Percentiles rank a stretch among this genome's conserved stretches.
Evolutionary conservation across 2,329 filamentous ascomycete genomes (phyloP).

Genomic region (Aaosphaeria pasadenensis): DNA sequence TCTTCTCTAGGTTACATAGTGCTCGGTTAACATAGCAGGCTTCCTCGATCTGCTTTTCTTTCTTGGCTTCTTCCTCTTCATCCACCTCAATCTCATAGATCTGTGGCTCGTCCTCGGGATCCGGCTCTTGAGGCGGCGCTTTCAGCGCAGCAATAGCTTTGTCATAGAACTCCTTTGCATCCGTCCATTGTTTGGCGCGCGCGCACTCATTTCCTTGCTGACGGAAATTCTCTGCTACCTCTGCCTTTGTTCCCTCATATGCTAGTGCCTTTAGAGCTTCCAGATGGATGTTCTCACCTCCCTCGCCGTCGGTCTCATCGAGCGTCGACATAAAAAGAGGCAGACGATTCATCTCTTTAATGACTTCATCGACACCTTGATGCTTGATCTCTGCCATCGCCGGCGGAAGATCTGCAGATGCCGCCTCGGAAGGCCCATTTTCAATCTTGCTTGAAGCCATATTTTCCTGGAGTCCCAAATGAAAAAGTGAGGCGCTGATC

Average conservation of each 20-base stretch:
- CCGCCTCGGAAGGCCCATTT: conserved; percentile 11
- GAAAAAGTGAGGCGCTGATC: too few relatives aligned
- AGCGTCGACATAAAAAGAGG: conserved; percentile 97
- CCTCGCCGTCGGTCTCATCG: conserved; percentile 58
- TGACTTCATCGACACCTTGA: conserved; percentile 58
- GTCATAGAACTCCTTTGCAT: conserved; percentile 88
- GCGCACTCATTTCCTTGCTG: conserved; percentile 92
- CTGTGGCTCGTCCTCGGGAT: conserved; percentile 38
- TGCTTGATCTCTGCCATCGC: conserved; percentile 56
- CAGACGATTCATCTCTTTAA: conserved; percentile 64
- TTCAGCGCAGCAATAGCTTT: conserved; percentile 77
- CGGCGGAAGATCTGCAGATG: conserved; percentile 53
- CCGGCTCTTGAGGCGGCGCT: conserved; percentile 50
- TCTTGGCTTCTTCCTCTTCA: conserved; percentile 57
- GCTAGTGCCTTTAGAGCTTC: conserved; percentile 87
- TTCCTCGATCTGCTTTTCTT: conserved; percentile 67
- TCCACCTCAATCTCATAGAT: conserved; percentile 52
- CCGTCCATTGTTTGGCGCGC: conserved; percentile 66
- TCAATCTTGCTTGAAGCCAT: not conserved
- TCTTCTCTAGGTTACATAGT: conserved; percentile 81
- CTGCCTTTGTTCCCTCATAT: conserved; percentile 85
- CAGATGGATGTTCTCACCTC: conserved; percentile 74
- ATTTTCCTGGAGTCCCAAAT: not conserved
- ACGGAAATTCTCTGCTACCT: conserved; percentile 82
- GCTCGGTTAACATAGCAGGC: conserved; percentile 82